These are phyloP conservation scores for Microbotryomycetes sp. DNA, from an alignment of 1,284 basidiomycete genomes.

Conservation along the genomic window DNA sequence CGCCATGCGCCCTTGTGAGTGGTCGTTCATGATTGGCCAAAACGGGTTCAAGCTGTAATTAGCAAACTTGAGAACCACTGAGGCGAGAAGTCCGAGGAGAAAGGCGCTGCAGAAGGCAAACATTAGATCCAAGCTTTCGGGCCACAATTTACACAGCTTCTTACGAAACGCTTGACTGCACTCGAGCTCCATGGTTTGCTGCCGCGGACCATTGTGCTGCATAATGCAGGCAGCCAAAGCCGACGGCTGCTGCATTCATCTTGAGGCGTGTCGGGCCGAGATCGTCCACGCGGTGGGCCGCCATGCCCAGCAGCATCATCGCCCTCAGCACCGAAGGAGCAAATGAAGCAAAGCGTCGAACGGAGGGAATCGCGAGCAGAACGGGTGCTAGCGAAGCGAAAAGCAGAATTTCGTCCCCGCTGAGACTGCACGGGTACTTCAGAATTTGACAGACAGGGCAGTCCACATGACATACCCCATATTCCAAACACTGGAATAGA, in stretches of 20 bases:
- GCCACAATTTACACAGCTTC: too few species aligned
- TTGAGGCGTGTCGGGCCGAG: conserved; percentile 4
- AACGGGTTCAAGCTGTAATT: conserved; percentile 79
- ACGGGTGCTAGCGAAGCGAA: conserved; percentile 54
- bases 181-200: not conserved
- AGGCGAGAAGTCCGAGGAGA: conserved; percentile 56
- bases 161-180: conserved; percentile 1
- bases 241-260: conserved; percentile 21
- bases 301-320: conserved; percentile 53
- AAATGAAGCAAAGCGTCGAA: conserved; percentile 36
- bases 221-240: conserved; percentile 33
- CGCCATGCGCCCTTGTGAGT: conserved; percentile 42
- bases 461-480: conserved; percentile 52
- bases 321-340: conserved; percentile 51
- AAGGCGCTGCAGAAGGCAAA: conserved; percentile 20
- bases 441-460: too few species aligned
- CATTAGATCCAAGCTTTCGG: too few species aligned
- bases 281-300: conserved; percentile 47
- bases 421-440: conserved; percentile 9
- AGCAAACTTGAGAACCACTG: conserved; percentile 65
- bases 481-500: conserved; percentile 89
- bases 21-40: conserved; percentile 66
- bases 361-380: conserved; percentile 49
- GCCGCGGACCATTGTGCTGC: conserved; percentile 11
- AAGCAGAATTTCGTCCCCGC: conserved; percentile 31